Percentiles rank a stretch among this genome's conserved stretches.
Conservation (phyloP, 257 asterid species). For the Fraxinus americana region DNA sequence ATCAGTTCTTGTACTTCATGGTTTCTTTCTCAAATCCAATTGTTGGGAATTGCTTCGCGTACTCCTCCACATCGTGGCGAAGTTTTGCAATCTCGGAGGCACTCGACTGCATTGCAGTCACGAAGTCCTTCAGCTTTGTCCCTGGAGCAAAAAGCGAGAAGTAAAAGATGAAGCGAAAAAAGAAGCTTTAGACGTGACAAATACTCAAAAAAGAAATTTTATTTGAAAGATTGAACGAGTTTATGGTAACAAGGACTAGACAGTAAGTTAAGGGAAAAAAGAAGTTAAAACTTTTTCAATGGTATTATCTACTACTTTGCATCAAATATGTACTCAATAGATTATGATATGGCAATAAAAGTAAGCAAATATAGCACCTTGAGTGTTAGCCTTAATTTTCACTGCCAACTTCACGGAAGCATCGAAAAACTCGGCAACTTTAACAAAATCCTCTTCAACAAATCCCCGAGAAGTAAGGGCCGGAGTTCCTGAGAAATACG, state of each 20-base stretch:
- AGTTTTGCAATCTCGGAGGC: constrained; percentile 67
- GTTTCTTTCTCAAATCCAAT: constrained; percentile 83
- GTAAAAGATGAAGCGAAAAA: no score
- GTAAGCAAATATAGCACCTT: constrained; percentile 35
- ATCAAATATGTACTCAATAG: no score
- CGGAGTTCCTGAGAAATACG: constrained; percentile 65
- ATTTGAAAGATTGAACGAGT: no score
- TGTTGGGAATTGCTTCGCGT: constrained; percentile 82
- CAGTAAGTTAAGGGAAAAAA: no score
- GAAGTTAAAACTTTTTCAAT: no score
- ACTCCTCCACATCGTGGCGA: constrained; percentile 70
- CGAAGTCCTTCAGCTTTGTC: constrained; percentile 85
- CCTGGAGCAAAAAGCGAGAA: constrained; percentile 37
- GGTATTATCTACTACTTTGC: no score
- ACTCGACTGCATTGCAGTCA: constrained; percentile 51
- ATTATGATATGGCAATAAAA: no score
- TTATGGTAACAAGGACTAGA: no score
- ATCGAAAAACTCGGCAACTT: constrained; percentile 56
- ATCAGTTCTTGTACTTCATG: constrained; percentile 81
- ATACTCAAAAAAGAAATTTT: no score
- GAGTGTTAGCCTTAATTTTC: constrained; percentile 51
- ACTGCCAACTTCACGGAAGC: constrained; percentile 65
- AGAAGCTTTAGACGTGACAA: no score
- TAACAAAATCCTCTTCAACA: constrained; percentile 73
- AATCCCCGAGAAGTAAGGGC: constrained; percentile 93